phyloP scores from a whole-genome alignment of 164 flowering plant genomes.

The Vitis amurensis region DNA sequence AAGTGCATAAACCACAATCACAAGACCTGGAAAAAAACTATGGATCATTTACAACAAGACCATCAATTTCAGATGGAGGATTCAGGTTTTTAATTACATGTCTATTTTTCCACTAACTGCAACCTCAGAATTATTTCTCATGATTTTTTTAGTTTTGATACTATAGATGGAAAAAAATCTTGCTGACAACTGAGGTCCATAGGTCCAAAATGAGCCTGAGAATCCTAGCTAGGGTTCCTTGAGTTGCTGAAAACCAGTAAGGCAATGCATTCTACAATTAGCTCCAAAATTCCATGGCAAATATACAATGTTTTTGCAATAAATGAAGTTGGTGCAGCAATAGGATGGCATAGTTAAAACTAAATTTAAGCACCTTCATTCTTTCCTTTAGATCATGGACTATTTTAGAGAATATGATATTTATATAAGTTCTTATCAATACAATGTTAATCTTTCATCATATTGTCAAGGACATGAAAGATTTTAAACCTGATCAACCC shows the following conservation, averaged over 20 bases:
- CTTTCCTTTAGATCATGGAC: neutral
- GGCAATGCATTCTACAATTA: neutral
- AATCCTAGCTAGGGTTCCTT: neutral
- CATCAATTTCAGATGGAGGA: too few species aligned
- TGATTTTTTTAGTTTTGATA: too few species aligned
- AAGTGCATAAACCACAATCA: too few species aligned
- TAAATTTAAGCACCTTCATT: neutral
- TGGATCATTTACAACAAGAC: too few species aligned
- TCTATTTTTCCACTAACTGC: too few species aligned
- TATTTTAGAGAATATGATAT: neutral
- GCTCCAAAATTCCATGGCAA: too few species aligned
- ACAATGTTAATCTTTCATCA: neutral
- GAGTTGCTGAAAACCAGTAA: neutral
- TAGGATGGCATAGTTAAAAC: neutral
- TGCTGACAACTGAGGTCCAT: neutral
- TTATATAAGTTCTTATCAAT: neutral
- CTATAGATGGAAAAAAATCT: too few species aligned
- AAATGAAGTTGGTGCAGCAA: neutral
- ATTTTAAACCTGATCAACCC: conserved; percentile 87
- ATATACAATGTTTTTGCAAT: neutral
- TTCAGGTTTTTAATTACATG: too few species aligned
- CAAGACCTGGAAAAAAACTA: too few species aligned
- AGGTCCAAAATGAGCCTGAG: neutral
- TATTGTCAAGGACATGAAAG: neutral
- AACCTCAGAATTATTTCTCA: too few species aligned